Evolutionary conservation across 78 protist species (phyloP), one percentile per base, ranked within the genome.

Genomic region (Fonticula alba): DNA sequence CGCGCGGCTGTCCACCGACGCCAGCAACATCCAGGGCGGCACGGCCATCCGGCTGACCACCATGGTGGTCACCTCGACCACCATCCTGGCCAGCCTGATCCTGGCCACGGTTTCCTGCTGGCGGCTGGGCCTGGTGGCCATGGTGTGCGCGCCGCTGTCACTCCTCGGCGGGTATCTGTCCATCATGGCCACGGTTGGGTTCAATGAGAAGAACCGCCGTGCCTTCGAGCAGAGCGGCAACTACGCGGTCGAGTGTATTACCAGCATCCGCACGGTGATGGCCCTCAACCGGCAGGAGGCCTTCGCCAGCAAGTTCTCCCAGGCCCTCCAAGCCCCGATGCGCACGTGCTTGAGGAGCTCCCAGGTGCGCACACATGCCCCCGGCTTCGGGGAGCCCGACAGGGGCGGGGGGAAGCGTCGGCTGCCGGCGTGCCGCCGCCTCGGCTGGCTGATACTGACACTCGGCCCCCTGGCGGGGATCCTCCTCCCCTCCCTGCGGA

Each of bases 1-100:
- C 36, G 50, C 86, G 14, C 40, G 58, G 41, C 64, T 81, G 19
- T 78, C 86, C 4, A 46, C 72, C 3, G 86, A 81, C 47, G 81
- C 81, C 24, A 54, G 79, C 33, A 64, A 70, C 19, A 78, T 81
- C 17, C 67, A 75, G 40, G 81, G 78, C 55, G 65, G 63, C 75
- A 75, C 74, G 10, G 65, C 69, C 52, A 69, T 59, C n/a, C n/a
- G 66, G 31, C 17, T 69, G 22, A 77, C 78, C 37, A 35, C 56
- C 27, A 14, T 54, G 29, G 4, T 74, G 3, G 75, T 71, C 29
- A 53, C 66, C 31, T 6, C 71, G 20, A 0, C 79, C 11, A 69
- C 75, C 15, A 46, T 71, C 20, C 41, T 71, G 20, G 67, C 78
- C 33, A 79, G 82, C 19, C 54, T 81, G 24, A 32, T 75, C 11